Evolutionary conservation across 2,329 filamentous ascomycete species (phyloP), one percentile per base, ranked within the genome.

Genomic region (Microascus cirrosus): DNA sequence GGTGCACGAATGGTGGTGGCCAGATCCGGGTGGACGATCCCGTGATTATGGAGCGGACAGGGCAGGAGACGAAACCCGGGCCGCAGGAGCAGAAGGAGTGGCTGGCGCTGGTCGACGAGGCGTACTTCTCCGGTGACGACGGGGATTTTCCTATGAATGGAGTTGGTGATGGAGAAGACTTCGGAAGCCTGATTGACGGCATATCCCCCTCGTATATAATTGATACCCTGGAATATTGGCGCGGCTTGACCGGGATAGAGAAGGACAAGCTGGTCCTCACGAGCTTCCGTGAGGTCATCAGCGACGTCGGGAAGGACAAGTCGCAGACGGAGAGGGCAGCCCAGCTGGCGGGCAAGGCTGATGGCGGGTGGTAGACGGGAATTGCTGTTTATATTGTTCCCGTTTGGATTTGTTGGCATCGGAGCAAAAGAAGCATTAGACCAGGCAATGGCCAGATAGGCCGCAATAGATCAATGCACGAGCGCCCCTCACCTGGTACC

Each of bases 1-100:
- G 94, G 2, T 99, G 94, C 74, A 99, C 94, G 58, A 99, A 99
- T 65, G 94, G 94, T 1, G 94, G 94, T 42, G 94, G 94, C 1
- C 94, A 99, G 74, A 86, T 99, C 68, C 96, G 96, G 68, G 83
- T 90, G 28, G 89, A 90, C 57, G 94, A 97, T 68, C 83, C 88
- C 7, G 74, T 83, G 13, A 72, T 86, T 11, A 65, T 77, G 50
- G 77, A 78, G 61, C 76, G 76, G 54, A 77, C 73, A 61, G 72
- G 74, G 2, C 63, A 75, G 15, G 68, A 71, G 2, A 18, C 50
- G 35, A 87, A 87, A 65, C 80, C 85, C 34, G 86, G 87, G 0
- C 83, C 86, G 3, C 82, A 85, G 61, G 89, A 92, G 71, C 91
- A 96, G 72, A 95, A 92, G 69, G 83, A 86, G 55, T 97, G 90